Conservation (phyloP, 345 rosid genomes). For the Citrus sinensis region DNA sequence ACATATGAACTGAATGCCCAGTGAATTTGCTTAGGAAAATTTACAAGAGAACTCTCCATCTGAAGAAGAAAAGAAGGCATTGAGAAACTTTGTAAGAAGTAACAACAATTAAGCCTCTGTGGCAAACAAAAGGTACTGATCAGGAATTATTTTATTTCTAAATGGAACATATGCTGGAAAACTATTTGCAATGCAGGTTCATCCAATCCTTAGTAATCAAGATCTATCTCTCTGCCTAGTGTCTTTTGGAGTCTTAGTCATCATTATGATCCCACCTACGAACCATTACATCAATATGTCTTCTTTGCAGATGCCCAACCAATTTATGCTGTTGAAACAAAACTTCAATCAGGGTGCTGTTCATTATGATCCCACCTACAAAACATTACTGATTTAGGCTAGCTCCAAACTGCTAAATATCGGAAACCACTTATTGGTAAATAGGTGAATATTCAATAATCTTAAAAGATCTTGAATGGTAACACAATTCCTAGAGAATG, state of each 20-base stretch:
- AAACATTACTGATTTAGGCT: not conserved
- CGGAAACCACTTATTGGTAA: not conserved
- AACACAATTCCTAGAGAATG: not conserved
- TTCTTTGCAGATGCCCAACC: not conserved
- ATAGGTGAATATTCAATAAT: not conserved
- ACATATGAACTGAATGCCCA: not conserved
- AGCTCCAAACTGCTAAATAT: not conserved
- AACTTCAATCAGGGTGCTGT: not conserved
- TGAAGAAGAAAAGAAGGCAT: not conserved
- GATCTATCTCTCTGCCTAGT: not conserved
- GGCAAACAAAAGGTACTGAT: not conserved
- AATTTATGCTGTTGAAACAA: not conserved
- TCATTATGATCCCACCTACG: not conserved
- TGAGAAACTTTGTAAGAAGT: not conserved
- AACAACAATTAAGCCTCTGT: not conserved
- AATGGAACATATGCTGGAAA: not conserved
- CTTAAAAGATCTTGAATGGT: not conserved
- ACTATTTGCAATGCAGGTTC: not conserved
- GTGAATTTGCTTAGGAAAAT: not conserved
- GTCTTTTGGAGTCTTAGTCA: not conserved
- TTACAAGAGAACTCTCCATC: not conserved
- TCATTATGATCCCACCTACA: not conserved
- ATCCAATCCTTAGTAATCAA: not conserved
- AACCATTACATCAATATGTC: not conserved
- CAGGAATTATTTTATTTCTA: not conserved